A percentile compares a stretch with the other conserved stretches of the same genome.
phyloP scores from a whole-genome alignment of 495 filamentous ascomycete species.

The Xylaria telfairii region DNA sequence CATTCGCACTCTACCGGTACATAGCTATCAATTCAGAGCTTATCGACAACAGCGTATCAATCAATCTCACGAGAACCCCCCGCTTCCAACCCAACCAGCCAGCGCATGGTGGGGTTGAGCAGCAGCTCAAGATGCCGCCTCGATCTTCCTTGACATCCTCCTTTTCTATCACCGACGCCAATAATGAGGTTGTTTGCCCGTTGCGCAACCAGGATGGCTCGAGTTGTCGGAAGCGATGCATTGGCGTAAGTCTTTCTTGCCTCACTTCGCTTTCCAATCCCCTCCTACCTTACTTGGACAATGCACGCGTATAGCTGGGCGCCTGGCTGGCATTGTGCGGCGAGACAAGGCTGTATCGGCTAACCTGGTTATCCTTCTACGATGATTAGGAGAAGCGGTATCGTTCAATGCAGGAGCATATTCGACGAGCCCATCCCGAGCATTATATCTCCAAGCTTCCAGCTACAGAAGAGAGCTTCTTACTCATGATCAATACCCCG shows the following conservation, averaged over 20 bases:
- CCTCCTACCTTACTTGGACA: neutral
- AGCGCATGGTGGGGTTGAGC: constrained; percentile 60
- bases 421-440: constrained; percentile 94
- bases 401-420: constrained; percentile 99
- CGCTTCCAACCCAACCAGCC: constrained; percentile 42
- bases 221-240: constrained; percentile 95
- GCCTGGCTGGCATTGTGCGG: constrained; percentile 14
- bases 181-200: constrained; percentile 96
- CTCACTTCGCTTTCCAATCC: neutral
- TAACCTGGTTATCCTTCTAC: constrained; percentile 30
- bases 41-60: constrained; percentile 46
- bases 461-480: constrained; percentile 97
- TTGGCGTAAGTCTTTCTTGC: constrained; percentile 78
- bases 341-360: constrained; percentile 35
- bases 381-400: constrained; percentile 86
- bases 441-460: constrained; percentile 99
- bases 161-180: constrained; percentile 89
- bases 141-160: constrained; percentile 85
- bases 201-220: constrained; percentile 95
- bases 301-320: neutral
- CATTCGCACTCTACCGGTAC: constrained; percentile 10
- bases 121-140: constrained; percentile 72
- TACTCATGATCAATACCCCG: constrained; percentile 90
- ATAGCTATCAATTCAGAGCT: constrained; percentile 29
- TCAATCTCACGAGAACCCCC: constrained; percentile 44